These are phyloP conservation scores for Perkinsela sp. DNA, from an alignment of 208 protist species.

Conservation along the genomic window DNA sequence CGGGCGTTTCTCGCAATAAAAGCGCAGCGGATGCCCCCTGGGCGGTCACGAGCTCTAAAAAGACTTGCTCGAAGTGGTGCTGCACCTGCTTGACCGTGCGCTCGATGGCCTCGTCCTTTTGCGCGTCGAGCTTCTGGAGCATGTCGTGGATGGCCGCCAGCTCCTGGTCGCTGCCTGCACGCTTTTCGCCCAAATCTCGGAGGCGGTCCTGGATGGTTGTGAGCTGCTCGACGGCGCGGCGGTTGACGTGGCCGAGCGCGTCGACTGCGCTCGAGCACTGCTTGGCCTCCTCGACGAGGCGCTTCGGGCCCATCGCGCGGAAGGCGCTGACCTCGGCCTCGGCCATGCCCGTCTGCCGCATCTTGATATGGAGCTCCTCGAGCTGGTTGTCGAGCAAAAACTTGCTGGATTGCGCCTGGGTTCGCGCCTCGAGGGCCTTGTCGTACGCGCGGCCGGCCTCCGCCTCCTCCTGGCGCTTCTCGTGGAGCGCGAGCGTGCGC, in stretches of 20 bases:
- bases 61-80: conserved; percentile 82
- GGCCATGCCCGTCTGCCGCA: conserved; percentile 62
- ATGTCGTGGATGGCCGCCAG: conserved; percentile 65
- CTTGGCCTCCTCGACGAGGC: conserved; percentile 46
- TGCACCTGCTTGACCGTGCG: conserved; percentile 88
- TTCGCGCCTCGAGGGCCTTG: conserved; percentile 1
- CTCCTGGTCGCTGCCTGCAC: conserved; percentile 38
- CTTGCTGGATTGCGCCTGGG: conserved; percentile 4
- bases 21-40: conserved; percentile 54
- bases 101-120: conserved; percentile 87
- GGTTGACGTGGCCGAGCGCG: conserved; percentile 81
- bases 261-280: conserved; percentile 43
- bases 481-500: not conserved
- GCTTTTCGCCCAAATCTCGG: conserved; percentile 40
- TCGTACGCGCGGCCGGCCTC: not conserved
- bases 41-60: conserved; percentile 71
- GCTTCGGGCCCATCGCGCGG: conserved; percentile 16
- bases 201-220: conserved; percentile 46
- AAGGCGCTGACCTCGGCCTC: conserved; percentile 22
- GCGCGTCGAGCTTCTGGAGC: conserved; percentile 73
- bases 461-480: not conserved
- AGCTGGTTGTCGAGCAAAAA: conserved; percentile 27
- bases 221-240: conserved; percentile 93
- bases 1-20: conserved; percentile 16
- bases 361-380: conserved; percentile 57